phyloP scores from a whole-genome alignment of 179 eudicot genomes.

The Heliamphora pulchella region DNA sequence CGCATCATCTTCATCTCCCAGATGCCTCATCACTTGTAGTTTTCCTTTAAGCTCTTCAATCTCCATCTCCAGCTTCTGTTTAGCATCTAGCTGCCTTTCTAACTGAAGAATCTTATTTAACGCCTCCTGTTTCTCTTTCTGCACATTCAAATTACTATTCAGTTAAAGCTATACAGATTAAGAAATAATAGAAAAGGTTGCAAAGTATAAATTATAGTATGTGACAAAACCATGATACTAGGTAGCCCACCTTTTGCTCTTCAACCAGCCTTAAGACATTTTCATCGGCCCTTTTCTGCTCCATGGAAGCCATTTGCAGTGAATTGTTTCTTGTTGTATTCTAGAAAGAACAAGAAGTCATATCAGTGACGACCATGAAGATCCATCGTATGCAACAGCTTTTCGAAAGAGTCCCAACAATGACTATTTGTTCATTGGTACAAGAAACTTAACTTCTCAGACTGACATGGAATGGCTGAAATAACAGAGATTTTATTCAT shows the following conservation, averaged over 20 bases:
- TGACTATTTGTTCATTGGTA: background rate
- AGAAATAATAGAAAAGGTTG: background rate
- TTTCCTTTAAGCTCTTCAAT: conserved; percentile 73
- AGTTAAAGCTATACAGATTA: background rate
- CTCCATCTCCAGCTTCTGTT: conserved; percentile 70
- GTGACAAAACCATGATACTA: background rate
- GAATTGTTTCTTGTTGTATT: conserved; percentile 56
- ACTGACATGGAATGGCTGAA: background rate
- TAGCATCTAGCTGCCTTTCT: conserved; percentile 60
- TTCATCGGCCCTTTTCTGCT: conserved; percentile 78
- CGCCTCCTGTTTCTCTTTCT: conserved; percentile 88
- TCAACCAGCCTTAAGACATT: conserved; percentile 78
- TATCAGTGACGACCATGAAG: background rate
- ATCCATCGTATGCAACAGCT: too few species aligned
- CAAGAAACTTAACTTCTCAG: background rate
- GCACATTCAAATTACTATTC: conserved; percentile 21
- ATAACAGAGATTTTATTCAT: background rate
- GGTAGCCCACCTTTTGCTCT: conserved; percentile 61
- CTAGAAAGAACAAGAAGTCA: conserved; percentile 27
- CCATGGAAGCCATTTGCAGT: conserved; percentile 74
- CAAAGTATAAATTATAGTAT: background rate
- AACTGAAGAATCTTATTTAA: conserved; percentile 52
- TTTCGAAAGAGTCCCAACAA: background rate
- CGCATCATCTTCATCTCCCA: conserved; percentile 67
- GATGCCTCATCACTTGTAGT: conserved; percentile 66